These are phyloP conservation scores for Brassica balearica DNA, from an alignment of 441 rosid species.

Conservation along the genomic window DNA sequence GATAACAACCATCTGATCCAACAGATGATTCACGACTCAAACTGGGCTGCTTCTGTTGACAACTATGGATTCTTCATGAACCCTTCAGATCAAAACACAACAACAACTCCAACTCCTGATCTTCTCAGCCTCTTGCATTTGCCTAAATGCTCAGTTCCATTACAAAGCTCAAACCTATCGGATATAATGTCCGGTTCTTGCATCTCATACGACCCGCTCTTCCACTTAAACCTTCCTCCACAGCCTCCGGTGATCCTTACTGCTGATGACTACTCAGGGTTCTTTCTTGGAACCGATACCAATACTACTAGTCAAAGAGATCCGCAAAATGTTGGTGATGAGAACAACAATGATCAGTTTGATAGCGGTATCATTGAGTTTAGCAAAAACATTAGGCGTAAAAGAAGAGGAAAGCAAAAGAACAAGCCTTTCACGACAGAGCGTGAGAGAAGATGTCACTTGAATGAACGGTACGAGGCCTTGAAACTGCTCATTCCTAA, in stretches of 20 bases:
- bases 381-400: constrained; percentile 55
- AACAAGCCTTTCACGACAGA: constrained; percentile 78
- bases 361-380: constrained; percentile 68
- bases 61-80: constrained; percentile 45
- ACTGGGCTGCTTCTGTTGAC: constrained; percentile 39
- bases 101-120: constrained; percentile 58
- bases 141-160: constrained; percentile 56
- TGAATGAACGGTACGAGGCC: constrained; percentile 62
- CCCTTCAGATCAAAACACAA: constrained; percentile 42
- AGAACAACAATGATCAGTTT: constrained; percentile 46
- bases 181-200: constrained; percentile 50
- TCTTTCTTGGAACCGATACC: constrained; percentile 46
- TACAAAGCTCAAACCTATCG: constrained; percentile 42
- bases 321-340: constrained; percentile 39
- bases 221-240: constrained; percentile 69
- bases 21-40: constrained; percentile 44
- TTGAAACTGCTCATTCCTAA: constrained; percentile 61
- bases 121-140: constrained; percentile 73
- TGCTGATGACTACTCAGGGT: constrained; percentile 40
- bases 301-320: constrained; percentile 38
- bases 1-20: constrained; percentile 51
- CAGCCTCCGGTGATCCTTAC: constrained; percentile 63
- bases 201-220: constrained; percentile 64
- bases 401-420: constrained; percentile 54
- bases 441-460: constrained; percentile 71